These are phyloP conservation scores for Coniochaeta sp. DNA, from an alignment of 2,329 filamentous ascomycete species.

Conservation along the genomic window DNA sequence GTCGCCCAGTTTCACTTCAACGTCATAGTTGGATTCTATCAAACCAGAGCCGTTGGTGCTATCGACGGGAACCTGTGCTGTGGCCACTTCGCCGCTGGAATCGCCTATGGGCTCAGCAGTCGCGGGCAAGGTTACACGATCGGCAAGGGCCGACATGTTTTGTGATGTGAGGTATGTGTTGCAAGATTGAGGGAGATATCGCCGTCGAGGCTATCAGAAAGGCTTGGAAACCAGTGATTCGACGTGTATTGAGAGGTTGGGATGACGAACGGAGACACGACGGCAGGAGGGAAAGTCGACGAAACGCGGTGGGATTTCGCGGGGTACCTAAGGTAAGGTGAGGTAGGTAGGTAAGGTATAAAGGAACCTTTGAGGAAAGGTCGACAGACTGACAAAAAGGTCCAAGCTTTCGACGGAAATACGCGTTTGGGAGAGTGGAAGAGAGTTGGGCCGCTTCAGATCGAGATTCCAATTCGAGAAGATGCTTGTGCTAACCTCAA, in stretches of 20 bases:
- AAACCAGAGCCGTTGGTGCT: conserved; percentile 33
- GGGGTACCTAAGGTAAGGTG: neutral
- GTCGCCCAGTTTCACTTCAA: conserved; percentile 88
- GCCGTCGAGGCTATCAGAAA: neutral
- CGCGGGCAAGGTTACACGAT: conserved; percentile 40
- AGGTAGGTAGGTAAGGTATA: neutral
- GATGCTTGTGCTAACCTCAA: too few relatives aligned
- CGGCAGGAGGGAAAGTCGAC: neutral
- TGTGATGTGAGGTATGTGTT: neutral
- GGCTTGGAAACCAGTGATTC: too few relatives aligned
- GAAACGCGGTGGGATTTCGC: neutral
- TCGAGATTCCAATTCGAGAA: too few relatives aligned
- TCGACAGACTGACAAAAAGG: too few relatives aligned
- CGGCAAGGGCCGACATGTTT: conserved; percentile 42
- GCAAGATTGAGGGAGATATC: neutral
- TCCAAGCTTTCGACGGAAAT: neutral
- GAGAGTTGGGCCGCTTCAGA: neutral
- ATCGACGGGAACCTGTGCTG: conserved; percentile 12
- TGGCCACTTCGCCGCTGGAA: conserved; percentile 11
- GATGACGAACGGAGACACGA: too few relatives aligned
- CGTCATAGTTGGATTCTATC: conserved; percentile 72
- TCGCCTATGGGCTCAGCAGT: conserved; percentile 11
- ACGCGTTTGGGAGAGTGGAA: neutral
- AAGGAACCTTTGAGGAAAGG: neutral
- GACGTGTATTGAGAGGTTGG: too few relatives aligned